Evolutionary conservation across 1,284 basidiomycete species (phyloP).

Genomic region (Ceratobasidium sp.): DNA sequence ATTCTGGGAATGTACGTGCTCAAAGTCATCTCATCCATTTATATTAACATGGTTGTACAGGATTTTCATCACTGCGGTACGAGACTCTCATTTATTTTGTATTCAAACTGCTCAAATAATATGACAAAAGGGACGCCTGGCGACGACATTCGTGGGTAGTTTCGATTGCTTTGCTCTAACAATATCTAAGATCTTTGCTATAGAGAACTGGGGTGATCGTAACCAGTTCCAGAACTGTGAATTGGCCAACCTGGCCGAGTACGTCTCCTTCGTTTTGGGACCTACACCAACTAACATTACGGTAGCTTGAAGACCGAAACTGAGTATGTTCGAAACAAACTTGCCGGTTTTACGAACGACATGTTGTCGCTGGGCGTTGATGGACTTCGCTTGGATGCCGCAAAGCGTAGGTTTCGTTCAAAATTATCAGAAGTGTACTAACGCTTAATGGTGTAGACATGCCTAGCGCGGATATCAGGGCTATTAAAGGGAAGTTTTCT

Average conservation of each 20-base stretch:
- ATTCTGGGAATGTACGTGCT: constrained; percentile 22
- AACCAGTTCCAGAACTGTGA: constrained; percentile 74
- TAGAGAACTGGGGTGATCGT: constrained; percentile 67
- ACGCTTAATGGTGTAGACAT: neutral
- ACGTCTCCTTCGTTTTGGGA: constrained; percentile 50
- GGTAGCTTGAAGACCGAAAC: constrained; percentile 28
- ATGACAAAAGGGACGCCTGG: constrained; percentile 45
- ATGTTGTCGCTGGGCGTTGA: constrained; percentile 27
- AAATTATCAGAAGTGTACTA: neutral
- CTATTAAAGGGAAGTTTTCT: constrained; percentile 67
- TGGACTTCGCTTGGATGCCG: constrained; percentile 65
- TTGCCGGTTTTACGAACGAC: constrained; percentile 45
- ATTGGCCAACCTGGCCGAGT: constrained; percentile 72
- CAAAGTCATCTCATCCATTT: neutral
- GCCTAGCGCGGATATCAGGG: constrained; percentile 61
- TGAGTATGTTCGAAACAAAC: constrained; percentile 59
- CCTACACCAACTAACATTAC: neutral
- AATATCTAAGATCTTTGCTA: neutral
- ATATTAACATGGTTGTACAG: constrained; percentile 52
- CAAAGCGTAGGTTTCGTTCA: constrained; percentile 64
- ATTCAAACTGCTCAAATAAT: neutral
- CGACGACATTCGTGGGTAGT: constrained; percentile 63
- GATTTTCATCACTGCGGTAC: constrained; percentile 76
- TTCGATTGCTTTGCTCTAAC: neutral
- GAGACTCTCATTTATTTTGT: neutral